Base-by-base conservation (phyloP, 768 basidiomycete genomes). In the Amyloporia xantha region DNA sequence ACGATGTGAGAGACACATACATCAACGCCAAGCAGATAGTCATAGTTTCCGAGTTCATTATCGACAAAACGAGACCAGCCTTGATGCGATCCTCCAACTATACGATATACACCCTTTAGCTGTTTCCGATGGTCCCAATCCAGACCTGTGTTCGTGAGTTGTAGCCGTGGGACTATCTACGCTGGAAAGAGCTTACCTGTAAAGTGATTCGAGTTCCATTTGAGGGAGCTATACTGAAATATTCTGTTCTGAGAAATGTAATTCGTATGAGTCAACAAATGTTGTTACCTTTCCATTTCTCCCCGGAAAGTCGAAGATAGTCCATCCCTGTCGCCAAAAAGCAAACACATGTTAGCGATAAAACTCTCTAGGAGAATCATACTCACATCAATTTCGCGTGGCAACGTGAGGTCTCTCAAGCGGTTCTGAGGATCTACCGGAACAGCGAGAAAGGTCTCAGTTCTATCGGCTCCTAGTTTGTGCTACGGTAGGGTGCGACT, bases 21-120 rank as follows among this genome's bases (percentile, higher is more conserved):
- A 66, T 89, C 81, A 21, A 72, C 62, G 26, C 90, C 89, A 12
- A 91, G 79, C 7, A 91, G 71, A 62, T 83, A 91, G 57, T 91
- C 89, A 62, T 88, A 91, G 63, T 92, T 91, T 52, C 88, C 91
- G n/a, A 85, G 75, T 63, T 95, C 91, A 1, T 69, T 69, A 62
- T 91, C 89, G 6, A 95, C 93, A 54, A 76, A 71, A 11, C 66
- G 70, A 4, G 91, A 93, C 92, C 92, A 95, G 25, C 84, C 82
- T 66, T 84, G 80, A 54, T 82, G 81, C 5, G 74, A 76, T 37
- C 72, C 67, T 27, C 79, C 79, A 19, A 78, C 72, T 42, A 95
- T 84, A 47, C 85, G 79, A 67, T 77, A 95, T 25, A 96, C 68
- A n/a, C 66, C 79, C 36, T 75, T 76, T 10, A 76, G 76, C 49